Percentiles rank a stretch among this genome's conserved stretches.
These are phyloP conservation scores for Exophiala calicioides DNA, from an alignment of 2,329 filamentous ascomycete species.

Conservation along the genomic window DNA sequence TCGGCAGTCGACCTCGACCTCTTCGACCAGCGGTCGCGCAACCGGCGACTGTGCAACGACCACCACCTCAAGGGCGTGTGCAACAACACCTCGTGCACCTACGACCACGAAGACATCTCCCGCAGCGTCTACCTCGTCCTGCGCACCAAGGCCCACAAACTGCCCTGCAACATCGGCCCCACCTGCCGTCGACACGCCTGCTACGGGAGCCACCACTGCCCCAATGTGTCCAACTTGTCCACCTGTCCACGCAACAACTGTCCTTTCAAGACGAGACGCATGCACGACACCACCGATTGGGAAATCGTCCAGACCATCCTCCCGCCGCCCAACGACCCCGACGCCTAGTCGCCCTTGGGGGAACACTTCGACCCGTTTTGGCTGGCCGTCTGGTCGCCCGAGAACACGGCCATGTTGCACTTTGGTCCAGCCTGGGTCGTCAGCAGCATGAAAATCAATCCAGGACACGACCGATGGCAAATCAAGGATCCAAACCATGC, in stretches of 20 bases:
- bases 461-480: no score
- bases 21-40: conserved; percentile 15
- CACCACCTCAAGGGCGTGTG: conserved; percentile 24
- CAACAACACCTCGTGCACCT: conserved; percentile 38
- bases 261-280: conserved; percentile 11
- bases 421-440: no score
- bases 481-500: no score
- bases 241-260: conserved; percentile 16
- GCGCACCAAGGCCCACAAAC: conserved; percentile 46
- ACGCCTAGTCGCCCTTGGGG: no score
- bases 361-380: no score
- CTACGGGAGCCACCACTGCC: conserved; percentile 45
- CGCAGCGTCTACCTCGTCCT: conserved; percentile 44
- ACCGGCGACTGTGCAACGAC: conserved; percentile 25
- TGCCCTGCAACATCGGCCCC: conserved; percentile 44
- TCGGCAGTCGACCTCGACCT: conserved; percentile 14
- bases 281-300: conserved; percentile 18
- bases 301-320: conserved; percentile 17
- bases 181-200: conserved; percentile 48
- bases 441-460: no score
- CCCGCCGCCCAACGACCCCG: conserved; percentile 7
- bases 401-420: no score
- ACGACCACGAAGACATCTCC: conserved; percentile 49
- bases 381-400: no score
- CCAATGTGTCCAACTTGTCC: conserved; percentile 17